phyloP scores from a whole-genome alignment of 2,329 filamentous ascomycete genomes.

The Amauroascus niger region DNA sequence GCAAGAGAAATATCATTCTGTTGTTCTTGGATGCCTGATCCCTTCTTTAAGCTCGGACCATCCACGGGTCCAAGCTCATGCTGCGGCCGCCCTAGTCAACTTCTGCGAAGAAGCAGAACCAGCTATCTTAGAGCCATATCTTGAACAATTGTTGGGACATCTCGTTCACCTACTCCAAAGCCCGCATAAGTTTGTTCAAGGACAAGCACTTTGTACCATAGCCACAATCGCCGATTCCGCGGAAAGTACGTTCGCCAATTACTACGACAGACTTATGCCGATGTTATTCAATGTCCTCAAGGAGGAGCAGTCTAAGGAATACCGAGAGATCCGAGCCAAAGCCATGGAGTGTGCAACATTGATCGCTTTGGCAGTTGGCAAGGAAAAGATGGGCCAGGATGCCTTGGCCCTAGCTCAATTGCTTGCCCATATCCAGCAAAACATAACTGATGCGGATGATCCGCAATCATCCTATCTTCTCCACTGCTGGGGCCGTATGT shows the following conservation, averaged over 20 bases:
- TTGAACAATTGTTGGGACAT: slow-evolving; percentile 75
- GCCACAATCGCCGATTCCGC: slow-evolving; percentile 98
- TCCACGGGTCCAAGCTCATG: slow-evolving; percentile 90
- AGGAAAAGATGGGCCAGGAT: slow-evolving; percentile 80
- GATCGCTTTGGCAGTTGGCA: slow-evolving; percentile 89
- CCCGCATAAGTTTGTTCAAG: slow-evolving; percentile 91
- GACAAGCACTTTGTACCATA: slow-evolving; percentile 94
- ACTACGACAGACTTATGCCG: slow-evolving; percentile 94
- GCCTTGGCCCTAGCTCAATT: slow-evolving; percentile 80
- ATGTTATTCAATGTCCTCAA: slow-evolving; percentile 80
- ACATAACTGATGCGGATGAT: slow-evolving; percentile 82
- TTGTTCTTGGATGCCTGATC: slow-evolving; percentile 81
- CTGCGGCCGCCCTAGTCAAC: slow-evolving; percentile 94
- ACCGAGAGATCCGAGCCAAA: slow-evolving; percentile 81
- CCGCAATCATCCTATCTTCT: slow-evolving; percentile 94
- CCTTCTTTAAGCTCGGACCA: slow-evolving; percentile 84
- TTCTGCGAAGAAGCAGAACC: slow-evolving; percentile 99
- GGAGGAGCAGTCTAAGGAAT: slow-evolving; percentile 87
- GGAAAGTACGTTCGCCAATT: slow-evolving; percentile 86
- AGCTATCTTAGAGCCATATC: slow-evolving; percentile 78
- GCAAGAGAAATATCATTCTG: slow-evolving; percentile 89
- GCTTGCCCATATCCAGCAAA: slow-evolving; percentile 74
- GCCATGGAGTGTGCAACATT: slow-evolving; percentile 98
- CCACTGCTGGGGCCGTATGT: slow-evolving; percentile 99
- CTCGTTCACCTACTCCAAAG: slow-evolving; percentile 82